Evolutionary conservation across 2,329 filamentous ascomycete genomes (phyloP).

Genomic region (Aspergillus fumigatus): DNA sequence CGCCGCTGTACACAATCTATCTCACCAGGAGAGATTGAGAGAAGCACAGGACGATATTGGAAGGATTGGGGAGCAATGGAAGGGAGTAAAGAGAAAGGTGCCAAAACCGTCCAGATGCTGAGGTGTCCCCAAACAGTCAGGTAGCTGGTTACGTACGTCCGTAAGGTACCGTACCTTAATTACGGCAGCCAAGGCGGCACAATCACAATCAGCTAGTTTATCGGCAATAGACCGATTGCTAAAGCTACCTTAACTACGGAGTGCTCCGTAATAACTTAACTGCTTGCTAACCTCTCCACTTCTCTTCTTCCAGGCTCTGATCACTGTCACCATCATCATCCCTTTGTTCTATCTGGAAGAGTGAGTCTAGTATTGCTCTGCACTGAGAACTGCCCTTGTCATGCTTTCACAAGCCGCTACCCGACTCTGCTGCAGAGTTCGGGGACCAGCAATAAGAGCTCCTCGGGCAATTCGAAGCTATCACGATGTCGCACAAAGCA

Average conservation of each 20-base stretch:
- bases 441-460: constrained; percentile 4
- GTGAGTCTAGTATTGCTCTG: neutral
- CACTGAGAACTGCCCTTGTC: neutral
- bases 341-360: neutral
- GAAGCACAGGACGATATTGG: neutral
- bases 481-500: constrained; percentile 32
- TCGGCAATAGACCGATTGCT: constrained; percentile 4
- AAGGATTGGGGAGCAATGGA: neutral
- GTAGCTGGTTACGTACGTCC: neutral
- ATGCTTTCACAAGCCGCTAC: constrained; percentile 22
- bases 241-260: neutral
- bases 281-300: neutral
- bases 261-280: no score
- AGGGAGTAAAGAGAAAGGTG: neutral
- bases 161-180: neutral
- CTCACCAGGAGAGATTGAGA: constrained; percentile 2
- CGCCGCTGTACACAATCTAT: constrained; percentile 21
- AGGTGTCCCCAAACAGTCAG: neutral
- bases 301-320: neutral
- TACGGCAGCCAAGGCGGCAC: neutral
- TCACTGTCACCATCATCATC: neutral
- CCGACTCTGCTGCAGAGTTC: constrained; percentile 15
- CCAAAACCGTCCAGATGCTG: neutral
- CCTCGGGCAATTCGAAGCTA: constrained; percentile 17
- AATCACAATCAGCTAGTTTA: constrained; percentile 5